Evolutionary conservation across 192 early-diverging fungal genomes (phyloP), one percentile per base, ranked within the genome.

Genomic region (Borealophlyctis nickersoniae): DNA sequence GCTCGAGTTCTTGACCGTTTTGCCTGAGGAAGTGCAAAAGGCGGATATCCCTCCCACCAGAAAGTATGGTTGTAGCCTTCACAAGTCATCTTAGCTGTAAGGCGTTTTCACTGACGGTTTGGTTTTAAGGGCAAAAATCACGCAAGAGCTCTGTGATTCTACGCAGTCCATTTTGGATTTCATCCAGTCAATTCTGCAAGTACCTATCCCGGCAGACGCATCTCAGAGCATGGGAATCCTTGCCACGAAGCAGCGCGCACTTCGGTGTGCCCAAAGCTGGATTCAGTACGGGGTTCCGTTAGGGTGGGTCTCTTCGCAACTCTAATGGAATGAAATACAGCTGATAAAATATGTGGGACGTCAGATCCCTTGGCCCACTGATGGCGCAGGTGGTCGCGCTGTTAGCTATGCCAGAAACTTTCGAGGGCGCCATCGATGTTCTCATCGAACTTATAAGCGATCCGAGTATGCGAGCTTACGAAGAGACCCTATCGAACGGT

Each of bases 391-490:
- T 70, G 13, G 67, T 68, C 23, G 13, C 33, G 3, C 66, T 73
- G 26, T 35, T 76, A 14, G 57, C 61, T 27, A 30, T 67, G 13
- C 65, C 56, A 23, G 58, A 59, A 4, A 68, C 66, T 48, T 73
- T 76, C 49, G 58, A 77, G 16, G 19, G 29, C 5, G 55, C 77
- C 11, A 65, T 65, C 23, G 64, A 76, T 32, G 73, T 62, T 16
- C 49, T 79, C 52, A 64, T 73, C 1, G 77, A 79, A 23, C 36
- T 79, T 3, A 62, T 79, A 5, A 52, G 57, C 4, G 58, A 68
- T 30, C 63, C 64, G 9, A 60, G 57, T 26, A 55, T 73, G 4
- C 52, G 61, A 34, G 55, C 58, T 4, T 73, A 74, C 56, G 66
- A 70, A 51, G 51, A 54, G 32, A 70, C 77, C 2, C 56, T 79